Percentiles rank a stretch among this genome's conserved stretches.
Conservation (phyloP, 2,329 filamentous ascomycete species). For the Exophiala sp. region DNA sequence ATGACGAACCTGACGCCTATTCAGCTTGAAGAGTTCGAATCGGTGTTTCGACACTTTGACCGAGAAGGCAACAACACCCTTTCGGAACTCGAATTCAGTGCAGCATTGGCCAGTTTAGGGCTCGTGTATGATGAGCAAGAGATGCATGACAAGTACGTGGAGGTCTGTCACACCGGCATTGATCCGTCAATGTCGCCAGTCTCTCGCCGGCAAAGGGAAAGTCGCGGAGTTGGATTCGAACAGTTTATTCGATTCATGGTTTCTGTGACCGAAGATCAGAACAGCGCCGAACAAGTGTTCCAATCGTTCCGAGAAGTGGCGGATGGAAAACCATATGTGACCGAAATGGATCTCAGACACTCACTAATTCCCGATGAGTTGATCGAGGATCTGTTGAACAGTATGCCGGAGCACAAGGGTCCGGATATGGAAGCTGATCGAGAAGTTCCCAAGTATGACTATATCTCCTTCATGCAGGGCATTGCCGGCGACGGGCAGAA, state of each 20-base stretch:
- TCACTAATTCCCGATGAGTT: constrained; percentile 94
- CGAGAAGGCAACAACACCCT: constrained; percentile 86
- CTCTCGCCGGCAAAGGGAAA: constrained; percentile 27
- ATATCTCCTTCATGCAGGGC: constrained; percentile 95
- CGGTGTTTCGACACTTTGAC: constrained; percentile 96
- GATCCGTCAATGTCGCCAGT: constrained; percentile 38
- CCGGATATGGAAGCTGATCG: constrained; percentile 84
- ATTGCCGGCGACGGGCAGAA: constrained; percentile 54
- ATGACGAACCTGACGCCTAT: constrained; percentile 99
- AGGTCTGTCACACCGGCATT: constrained; percentile 59
- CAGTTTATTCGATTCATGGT: constrained; percentile 99
- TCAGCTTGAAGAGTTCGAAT: constrained; percentile 97
- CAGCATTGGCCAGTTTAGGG: constrained; percentile 88
- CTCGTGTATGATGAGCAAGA: constrained; percentile 96
- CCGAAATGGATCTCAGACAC: constrained; percentile 92
- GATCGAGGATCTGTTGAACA: constrained; percentile 83
- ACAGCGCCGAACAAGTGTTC: constrained; percentile 97
- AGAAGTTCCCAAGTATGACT: constrained; percentile 82
- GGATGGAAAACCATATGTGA: constrained; percentile 98
- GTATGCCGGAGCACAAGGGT: constrained; percentile 79
- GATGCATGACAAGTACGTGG: constrained; percentile 92
- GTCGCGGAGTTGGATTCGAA: constrained; percentile 80
- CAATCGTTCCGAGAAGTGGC: constrained; percentile 97
- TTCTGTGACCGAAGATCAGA: constrained; percentile 96
- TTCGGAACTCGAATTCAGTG: constrained; percentile 91